Conservation (phyloP, 345 rosid species). For the Populus nigra region DNA sequence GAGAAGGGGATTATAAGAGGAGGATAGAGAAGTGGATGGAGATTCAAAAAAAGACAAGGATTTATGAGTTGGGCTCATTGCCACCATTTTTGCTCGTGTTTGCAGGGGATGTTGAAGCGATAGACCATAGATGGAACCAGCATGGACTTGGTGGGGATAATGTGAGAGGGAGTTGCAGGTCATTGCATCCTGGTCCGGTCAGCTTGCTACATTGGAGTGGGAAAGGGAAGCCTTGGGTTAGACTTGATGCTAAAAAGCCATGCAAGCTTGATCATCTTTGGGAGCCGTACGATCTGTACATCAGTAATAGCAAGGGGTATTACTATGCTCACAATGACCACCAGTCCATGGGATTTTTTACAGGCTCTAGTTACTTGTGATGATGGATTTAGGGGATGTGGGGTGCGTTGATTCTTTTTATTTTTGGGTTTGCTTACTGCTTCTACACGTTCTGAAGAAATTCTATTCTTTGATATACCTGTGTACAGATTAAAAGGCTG, state of each 20-base stretch:
- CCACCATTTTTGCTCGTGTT: conserved; percentile 90
- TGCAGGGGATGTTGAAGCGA: conserved; percentile 73
- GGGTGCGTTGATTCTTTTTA: conserved; percentile 20
- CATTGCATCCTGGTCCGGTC: conserved; percentile 81
- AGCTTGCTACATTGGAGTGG: conserved; percentile 98
- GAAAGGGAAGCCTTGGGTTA: conserved; percentile 92
- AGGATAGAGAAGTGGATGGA: conserved; percentile 89
- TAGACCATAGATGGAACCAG: conserved; percentile 90
- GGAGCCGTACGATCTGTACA: conserved; percentile 61
- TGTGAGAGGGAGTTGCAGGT: conserved; percentile 76
- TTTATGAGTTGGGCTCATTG: conserved; percentile 83
- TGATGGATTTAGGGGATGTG: neutral
- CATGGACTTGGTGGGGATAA: conserved; percentile 97
- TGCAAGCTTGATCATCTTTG: conserved; percentile 78
- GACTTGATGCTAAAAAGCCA: conserved; percentile 72
- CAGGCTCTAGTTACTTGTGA: conserved; percentile 43
- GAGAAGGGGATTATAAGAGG: conserved; percentile 61
- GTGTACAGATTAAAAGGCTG: conserved; percentile 29
- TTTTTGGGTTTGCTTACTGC: neutral
- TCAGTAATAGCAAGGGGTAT: neutral
- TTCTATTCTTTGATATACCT: conserved; percentile 33
- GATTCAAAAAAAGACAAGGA: conserved; percentile 62
- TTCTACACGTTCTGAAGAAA: conserved; percentile 10
- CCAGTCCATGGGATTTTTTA: conserved; percentile 22
- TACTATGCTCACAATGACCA: neutral